These are phyloP conservation scores for Pontederia paniculata DNA, from an alignment of 176 grass and related monocot genomes.

Conservation along the genomic window DNA sequence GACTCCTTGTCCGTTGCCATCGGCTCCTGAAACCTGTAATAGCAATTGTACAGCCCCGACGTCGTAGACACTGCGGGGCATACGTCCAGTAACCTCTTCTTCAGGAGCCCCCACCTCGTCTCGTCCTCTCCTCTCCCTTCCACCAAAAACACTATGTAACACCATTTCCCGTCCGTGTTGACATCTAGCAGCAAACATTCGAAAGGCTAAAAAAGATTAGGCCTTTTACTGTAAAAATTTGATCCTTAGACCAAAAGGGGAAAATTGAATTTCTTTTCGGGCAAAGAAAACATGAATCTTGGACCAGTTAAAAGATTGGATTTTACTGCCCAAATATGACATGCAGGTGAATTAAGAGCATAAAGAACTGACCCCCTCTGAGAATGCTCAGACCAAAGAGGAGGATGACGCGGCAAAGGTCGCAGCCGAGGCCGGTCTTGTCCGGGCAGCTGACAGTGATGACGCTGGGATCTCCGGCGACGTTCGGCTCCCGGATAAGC, in stretches of 20 bases:
- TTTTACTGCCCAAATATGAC: no score
- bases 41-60: not conserved
- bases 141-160: conserved; percentile 10
- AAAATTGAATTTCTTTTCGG: no score
- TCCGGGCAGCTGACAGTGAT: conserved; percentile 89
- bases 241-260: no score
- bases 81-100: conserved; percentile 4
- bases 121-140: not conserved
- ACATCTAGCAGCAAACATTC: not conserved
- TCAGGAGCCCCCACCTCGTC: conserved; percentile 13
- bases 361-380: conserved; percentile 37
- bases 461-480: conserved; percentile 35
- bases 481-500: conserved; percentile 41
- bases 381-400: conserved; percentile 80
- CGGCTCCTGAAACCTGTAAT: not conserved
- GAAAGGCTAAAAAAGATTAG: no score
- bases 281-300: no score
- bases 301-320: no score
- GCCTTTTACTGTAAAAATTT: no score
- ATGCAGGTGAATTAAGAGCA: no score
- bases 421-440: conserved; percentile 71
- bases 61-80: not conserved
- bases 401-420: conserved; percentile 79
- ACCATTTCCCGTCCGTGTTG: conserved; percentile 13
- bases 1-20: not conserved